A percentile compares a stretch with the other conserved stretches of the same genome.
Conservation (phyloP, 768 basidiomycete species). For the Auricularia sp. region DNA sequence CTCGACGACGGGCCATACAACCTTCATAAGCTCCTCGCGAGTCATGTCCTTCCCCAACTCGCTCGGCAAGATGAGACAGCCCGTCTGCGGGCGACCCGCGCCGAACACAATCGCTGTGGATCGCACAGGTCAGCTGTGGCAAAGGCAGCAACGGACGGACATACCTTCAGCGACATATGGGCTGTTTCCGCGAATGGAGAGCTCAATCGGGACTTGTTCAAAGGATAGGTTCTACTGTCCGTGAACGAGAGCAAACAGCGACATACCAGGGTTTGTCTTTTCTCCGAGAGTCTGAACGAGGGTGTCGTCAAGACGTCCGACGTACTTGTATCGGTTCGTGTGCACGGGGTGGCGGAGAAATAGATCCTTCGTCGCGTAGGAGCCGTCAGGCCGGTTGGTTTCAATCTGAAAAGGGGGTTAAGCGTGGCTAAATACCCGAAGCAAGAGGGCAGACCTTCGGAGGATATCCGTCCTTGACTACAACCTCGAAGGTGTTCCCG, state of each 20-base stretch:
- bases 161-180: conserved; percentile 32
- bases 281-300: conserved; percentile 38
- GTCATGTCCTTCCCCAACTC: conserved; percentile 24
- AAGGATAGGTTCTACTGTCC: background rate
- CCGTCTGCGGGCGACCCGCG: conserved; percentile 35
- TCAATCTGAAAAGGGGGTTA: conserved; percentile 15
- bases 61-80: conserved; percentile 40
- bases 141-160: background rate
- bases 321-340: conserved; percentile 32
- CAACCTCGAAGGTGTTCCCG: conserved; percentile 34
- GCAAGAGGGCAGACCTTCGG: conserved; percentile 26
- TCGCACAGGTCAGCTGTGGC: background rate
- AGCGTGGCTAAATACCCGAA: background rate
- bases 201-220: conserved; percentile 31
- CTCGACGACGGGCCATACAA: conserved; percentile 35
- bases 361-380: conserved; percentile 47
- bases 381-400: conserved; percentile 40
- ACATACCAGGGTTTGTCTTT: conserved; percentile 39
- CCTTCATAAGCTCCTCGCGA: conserved; percentile 23
- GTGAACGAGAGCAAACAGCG: background rate
- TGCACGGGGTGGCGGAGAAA: conserved; percentile 36
- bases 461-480: conserved; percentile 42
- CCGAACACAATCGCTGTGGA: conserved; percentile 40
- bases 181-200: conserved; percentile 37
- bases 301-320: conserved; percentile 48